Conservation (phyloP, 345 rosid genomes). For the Pugionium cornutum region DNA sequence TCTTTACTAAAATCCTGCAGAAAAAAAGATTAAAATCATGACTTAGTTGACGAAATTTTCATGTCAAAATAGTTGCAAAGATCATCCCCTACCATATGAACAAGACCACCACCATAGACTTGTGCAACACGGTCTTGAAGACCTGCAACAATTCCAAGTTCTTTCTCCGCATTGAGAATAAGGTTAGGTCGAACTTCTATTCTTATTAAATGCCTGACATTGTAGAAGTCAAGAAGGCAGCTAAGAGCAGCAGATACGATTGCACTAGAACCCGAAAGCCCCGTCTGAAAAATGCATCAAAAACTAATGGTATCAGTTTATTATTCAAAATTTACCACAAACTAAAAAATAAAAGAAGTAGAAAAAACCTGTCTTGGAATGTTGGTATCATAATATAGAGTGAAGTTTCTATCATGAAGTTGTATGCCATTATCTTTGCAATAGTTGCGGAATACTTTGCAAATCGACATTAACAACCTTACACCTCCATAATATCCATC, state of each 20-base stretch:
- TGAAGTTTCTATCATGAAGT: slow-evolving; percentile 59
- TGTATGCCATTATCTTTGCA: slow-evolving; percentile 58
- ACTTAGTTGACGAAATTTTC: no score
- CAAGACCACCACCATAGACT: slow-evolving; percentile 86
- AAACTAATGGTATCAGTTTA: background rate
- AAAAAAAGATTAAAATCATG: background rate
- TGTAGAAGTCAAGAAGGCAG: slow-evolving; percentile 86
- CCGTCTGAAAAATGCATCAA: slow-evolving; percentile 58
- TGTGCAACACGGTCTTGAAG: slow-evolving; percentile 96
- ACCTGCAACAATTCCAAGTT: slow-evolving; percentile 92
- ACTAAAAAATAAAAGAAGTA: background rate
- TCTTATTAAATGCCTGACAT: slow-evolving; percentile 69
- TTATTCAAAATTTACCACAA: background rate
- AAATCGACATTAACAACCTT: slow-evolving; percentile 82
- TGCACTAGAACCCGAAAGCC: slow-evolving; percentile 93
- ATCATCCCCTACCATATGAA: slow-evolving; percentile 60
- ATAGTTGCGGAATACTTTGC: slow-evolving; percentile 59
- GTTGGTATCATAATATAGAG: slow-evolving; percentile 80
- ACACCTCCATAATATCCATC: slow-evolving; percentile 95
- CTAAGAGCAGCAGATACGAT: slow-evolving; percentile 83
- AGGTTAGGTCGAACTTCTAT: slow-evolving; percentile 71
- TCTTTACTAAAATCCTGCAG: slow-evolving; percentile 76
- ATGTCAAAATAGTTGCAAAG: background rate
- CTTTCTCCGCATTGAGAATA: slow-evolving; percentile 70
- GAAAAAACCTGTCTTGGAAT: slow-evolving; percentile 80